Conservation (phyloP, 139 green algal species). For the Chlamydomonas asymmetrica region DNA sequence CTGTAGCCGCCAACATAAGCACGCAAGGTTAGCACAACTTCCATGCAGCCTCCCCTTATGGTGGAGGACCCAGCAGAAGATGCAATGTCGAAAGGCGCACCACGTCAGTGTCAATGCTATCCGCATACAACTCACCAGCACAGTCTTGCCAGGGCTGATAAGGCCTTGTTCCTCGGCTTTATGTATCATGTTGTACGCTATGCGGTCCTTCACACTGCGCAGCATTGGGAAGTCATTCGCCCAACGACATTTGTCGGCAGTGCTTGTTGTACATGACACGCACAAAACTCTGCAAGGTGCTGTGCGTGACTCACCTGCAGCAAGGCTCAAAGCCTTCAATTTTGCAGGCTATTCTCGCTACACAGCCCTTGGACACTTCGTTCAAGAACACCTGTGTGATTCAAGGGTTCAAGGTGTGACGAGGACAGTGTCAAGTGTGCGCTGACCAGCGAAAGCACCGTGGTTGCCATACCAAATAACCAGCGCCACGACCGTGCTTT, state of each 20-base stretch:
- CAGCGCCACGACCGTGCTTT: not conserved
- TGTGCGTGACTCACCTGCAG: conserved; percentile 55
- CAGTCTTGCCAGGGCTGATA: conserved; percentile 80
- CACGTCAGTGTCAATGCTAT: no score
- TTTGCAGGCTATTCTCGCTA: conserved; percentile 85
- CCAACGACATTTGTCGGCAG: not conserved
- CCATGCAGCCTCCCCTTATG: no score
- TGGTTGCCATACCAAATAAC: not conserved
- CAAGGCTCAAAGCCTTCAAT: conserved; percentile 95
- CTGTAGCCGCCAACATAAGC: conserved; percentile 13
- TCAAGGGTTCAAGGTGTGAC: no score
- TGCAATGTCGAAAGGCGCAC: no score
- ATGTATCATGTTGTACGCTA: conserved; percentile 80
- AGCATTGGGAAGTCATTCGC: not conserved
- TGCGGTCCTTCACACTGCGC: conserved; percentile 88
- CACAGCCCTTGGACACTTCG: conserved; percentile 75
- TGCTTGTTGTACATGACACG: not conserved
- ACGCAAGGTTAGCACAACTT: not conserved
- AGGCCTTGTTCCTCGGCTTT: conserved; percentile 70
- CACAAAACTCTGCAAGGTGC: not conserved
- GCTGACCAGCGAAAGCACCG: not conserved
- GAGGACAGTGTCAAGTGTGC: not conserved
- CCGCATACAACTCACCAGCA: conserved; percentile 65
- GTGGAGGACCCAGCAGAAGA: no score
- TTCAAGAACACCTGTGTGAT: conserved; percentile 84